phyloP scores from a whole-genome alignment of 257 asterid genomes.

The Thymus mandschuricus region DNA sequence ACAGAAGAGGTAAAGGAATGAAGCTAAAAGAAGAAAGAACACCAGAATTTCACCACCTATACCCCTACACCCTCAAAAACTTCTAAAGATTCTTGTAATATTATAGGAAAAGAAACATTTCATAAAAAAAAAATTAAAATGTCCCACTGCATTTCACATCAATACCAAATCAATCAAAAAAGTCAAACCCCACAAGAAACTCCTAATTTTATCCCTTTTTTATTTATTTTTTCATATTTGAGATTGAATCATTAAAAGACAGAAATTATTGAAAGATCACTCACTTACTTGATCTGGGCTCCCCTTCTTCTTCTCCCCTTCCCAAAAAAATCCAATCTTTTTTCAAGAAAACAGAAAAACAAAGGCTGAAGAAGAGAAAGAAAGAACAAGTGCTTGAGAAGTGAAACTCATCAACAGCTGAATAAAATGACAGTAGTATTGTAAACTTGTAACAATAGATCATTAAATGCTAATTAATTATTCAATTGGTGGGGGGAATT shows the following conservation, averaged over 20 bases:
- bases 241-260: slow-evolving; percentile 1
- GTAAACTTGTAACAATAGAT: slow-evolving; percentile 10
- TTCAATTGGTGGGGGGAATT: background rate
- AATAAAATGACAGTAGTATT: slow-evolving; percentile 13
- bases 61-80: slow-evolving; percentile 22
- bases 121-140: background rate
- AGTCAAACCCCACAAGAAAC: slow-evolving; percentile 32
- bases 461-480: slow-evolving; percentile 20
- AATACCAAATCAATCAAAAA: slow-evolving; percentile 38
- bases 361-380: slow-evolving; percentile 31
- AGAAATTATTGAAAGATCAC: slow-evolving; percentile 17
- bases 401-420: slow-evolving; percentile 32
- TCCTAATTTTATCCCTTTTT: slow-evolving; percentile 6
- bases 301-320: slow-evolving; percentile 18
- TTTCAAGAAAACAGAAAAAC: slow-evolving; percentile 37
- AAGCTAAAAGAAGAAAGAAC: slow-evolving; percentile 25
- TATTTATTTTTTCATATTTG: slow-evolving; percentile 7
- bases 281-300: slow-evolving; percentile 58
- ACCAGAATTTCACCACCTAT: slow-evolving; percentile 36
- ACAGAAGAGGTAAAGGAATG: slow-evolving; percentile 22
- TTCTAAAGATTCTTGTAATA: slow-evolving; percentile 19
- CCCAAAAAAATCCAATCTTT: background rate
- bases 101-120: background rate
- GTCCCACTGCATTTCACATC: slow-evolving; percentile 9
- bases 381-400: slow-evolving; percentile 32